phyloP scores from a whole-genome alignment of 352 stramenopile genomes.

The Phytophthora pseudosyringae region DNA sequence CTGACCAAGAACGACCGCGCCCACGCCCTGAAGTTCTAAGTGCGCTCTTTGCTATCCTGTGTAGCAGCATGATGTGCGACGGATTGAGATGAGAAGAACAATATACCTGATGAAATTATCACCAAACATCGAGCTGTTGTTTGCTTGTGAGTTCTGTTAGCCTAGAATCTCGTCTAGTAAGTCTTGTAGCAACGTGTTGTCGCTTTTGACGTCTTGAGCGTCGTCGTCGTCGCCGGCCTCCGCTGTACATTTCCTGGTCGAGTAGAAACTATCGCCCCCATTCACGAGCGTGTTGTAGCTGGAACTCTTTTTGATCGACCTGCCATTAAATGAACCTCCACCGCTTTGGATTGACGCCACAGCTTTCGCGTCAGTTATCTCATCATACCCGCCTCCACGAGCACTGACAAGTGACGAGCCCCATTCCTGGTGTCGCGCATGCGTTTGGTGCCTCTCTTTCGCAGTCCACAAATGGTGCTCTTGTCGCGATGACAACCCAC shows the following conservation, averaged over 20 bases:
- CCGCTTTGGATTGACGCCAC: slow-evolving; percentile 18
- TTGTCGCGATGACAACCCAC: slow-evolving; percentile 28
- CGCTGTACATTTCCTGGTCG: slow-evolving; percentile 33
- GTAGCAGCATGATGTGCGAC: slow-evolving; percentile 26
- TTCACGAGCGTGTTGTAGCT: slow-evolving; percentile 21
- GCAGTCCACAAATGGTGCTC: slow-evolving; percentile 30
- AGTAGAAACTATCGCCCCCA: slow-evolving; percentile 25
- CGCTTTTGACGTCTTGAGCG: slow-evolving; percentile 33
- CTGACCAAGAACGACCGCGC: slow-evolving; percentile 97
- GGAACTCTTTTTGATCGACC: slow-evolving; percentile 21
- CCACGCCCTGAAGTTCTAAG: slow-evolving; percentile 99
- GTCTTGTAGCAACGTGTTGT: slow-evolving; percentile 65
- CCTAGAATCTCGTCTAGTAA: slow-evolving; percentile 77
- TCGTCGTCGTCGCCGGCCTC: slow-evolving; percentile 38
- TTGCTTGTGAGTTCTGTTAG: neutral
- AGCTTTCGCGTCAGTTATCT: slow-evolving; percentile 22
- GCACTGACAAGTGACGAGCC: slow-evolving; percentile 26
- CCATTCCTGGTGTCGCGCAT: slow-evolving; percentile 26
- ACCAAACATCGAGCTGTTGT: slow-evolving; percentile 8
- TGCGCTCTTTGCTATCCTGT: slow-evolving; percentile 35
- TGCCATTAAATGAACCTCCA: slow-evolving; percentile 17
- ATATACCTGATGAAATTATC: slow-evolving; percentile 78
- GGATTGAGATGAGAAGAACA: slow-evolving; percentile 44
- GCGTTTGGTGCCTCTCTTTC: slow-evolving; percentile 26
- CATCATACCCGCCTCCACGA: slow-evolving; percentile 20